Evolutionary conservation across 805 yeast species (phyloP).

Genomic region (Grigorovia transvaalensis): DNA sequence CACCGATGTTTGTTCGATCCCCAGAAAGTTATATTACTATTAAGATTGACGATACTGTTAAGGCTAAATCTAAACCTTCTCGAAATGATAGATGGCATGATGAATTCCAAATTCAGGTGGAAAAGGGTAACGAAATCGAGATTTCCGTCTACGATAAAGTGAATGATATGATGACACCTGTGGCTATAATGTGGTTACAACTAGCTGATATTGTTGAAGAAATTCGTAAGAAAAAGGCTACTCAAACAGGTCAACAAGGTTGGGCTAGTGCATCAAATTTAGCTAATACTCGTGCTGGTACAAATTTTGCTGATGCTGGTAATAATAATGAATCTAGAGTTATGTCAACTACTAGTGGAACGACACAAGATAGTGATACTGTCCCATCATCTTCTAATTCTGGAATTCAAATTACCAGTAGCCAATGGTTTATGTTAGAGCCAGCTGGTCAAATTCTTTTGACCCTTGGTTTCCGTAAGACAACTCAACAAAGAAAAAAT

Average conservation of each 20-base stretch:
- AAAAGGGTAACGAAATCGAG: conserved; percentile 87
- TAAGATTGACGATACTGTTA: conserved; percentile 81
- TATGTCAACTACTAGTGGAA: conserved; percentile 1
- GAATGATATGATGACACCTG: conserved; percentile 63
- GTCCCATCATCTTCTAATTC: neutral
- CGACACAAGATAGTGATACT: neutral
- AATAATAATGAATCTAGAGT: neutral
- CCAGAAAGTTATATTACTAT: conserved; percentile 72
- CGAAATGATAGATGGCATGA: conserved; percentile 77
- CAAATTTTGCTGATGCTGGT: neutral
- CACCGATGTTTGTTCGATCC: conserved; percentile 65
- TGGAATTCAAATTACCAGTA: conserved; percentile 15
- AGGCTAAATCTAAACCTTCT: conserved; percentile 63
- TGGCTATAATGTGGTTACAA: conserved; percentile 85
- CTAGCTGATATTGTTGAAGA: conserved; percentile 91
- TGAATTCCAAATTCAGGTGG: conserved; percentile 68
- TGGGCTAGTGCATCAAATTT: conserved; percentile 76
- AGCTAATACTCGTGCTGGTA: neutral
- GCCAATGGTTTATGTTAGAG: conserved; percentile 83
- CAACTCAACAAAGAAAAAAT: conserved; percentile 38
- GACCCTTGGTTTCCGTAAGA: conserved; percentile 70
- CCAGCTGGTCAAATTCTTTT: conserved; percentile 87
- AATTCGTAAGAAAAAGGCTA: conserved; percentile 79
- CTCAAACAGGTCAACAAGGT: conserved; percentile 61
- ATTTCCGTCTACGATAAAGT: conserved; percentile 74